Evolutionary conservation across 2,329 filamentous ascomycete species (phyloP).

Genomic region (Helminthosporium solani): DNA sequence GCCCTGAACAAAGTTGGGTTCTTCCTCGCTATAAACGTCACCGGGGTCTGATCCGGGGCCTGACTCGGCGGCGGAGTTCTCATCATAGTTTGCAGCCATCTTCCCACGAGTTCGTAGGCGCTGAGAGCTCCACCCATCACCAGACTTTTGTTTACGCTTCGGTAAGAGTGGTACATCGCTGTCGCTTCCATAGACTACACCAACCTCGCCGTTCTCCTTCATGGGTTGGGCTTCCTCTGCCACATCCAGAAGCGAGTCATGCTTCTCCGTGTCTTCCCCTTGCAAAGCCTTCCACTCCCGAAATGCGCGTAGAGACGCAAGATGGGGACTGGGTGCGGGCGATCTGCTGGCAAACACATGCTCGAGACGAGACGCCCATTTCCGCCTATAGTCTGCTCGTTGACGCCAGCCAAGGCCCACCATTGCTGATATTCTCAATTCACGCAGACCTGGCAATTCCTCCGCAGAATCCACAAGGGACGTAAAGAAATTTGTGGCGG

Average conservation of each 20-base stretch:
- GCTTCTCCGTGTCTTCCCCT: slow-evolving; percentile 11
- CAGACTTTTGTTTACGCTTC: slow-evolving; percentile 15
- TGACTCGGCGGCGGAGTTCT: slow-evolving; percentile 31
- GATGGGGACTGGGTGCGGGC: slow-evolving; percentile 46
- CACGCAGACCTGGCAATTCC: slow-evolving; percentile 65
- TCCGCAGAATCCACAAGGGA: slow-evolving; percentile 73
- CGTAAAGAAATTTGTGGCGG: slow-evolving; percentile 74
- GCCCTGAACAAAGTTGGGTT: slow-evolving; percentile 59
- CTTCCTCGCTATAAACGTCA: too few relatives aligned
- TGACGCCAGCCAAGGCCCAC: slow-evolving; percentile 78
- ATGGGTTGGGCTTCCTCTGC: slow-evolving; percentile 7
- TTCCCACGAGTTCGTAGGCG: slow-evolving; percentile 34
- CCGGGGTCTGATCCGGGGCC: slow-evolving; percentile 17
- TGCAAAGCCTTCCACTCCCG: slow-evolving; percentile 40
- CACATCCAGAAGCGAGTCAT: slow-evolving; percentile 30
- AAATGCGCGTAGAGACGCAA: slow-evolving; percentile 48
- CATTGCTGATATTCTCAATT: slow-evolving; percentile 68
- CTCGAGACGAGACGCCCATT: slow-evolving; percentile 72
- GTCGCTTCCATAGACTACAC: slow-evolving; percentile 19
- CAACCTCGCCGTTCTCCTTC: slow-evolving; percentile 1
- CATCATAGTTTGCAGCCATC: slow-evolving; percentile 29
- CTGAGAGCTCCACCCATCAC: slow-evolving; percentile 32
- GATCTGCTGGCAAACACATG: slow-evolving; percentile 62
- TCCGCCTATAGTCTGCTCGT: slow-evolving; percentile 73
- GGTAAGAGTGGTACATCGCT: slow-evolving; percentile 31